Base-by-base conservation (phyloP, 2,329 filamentous ascomycete genomes). In the Venturiaceae sp. region DNA sequence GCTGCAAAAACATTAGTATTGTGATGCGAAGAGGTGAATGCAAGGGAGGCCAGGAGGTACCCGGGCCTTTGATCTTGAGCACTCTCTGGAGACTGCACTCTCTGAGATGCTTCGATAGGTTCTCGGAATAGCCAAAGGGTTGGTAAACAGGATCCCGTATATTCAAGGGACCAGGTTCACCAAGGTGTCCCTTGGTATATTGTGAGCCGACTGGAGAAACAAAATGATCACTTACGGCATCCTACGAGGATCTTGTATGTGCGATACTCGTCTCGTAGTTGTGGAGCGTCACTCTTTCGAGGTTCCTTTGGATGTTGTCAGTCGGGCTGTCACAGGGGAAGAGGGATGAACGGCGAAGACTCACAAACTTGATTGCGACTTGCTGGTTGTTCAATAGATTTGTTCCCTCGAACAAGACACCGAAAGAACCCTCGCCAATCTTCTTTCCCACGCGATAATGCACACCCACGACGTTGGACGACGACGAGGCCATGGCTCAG, bases 181-280 rank as follows among this genome's bases (percentile, higher is more conserved):
- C 44, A 23, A 50, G 19, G 19, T 50, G 44, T 50, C 55, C 44
- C 44, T 44, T 52, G 39, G 14, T 30, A 57, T 19, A 44, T 13
- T 6, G 30, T 57, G 55, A 57, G 55, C 55, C 33, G 28, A 26
- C n/a, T 19, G 44, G 28, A 57, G 30, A 50, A 19, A 41, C 11
- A 50, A 50, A 11, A 50, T 5, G 4, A 16, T 53, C 60, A 88
- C 94, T 88, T 80, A 99, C 94, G 92, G 80, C 94, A 99, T 72
- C 94, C 94, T 65, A 97, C 94, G 66, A 99, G 84, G 68, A 99
- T 97, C 81, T 99, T 99, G 81, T 99, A 99, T 61, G 94, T 99
- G 69, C 94, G 85, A 75, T 99, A 99, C 74, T 99, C 94, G 82
- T 99, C 94, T 74, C 94, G 87, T 65, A 99, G 78, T 74, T 99